phyloP scores from a whole-genome alignment of 208 protist genomes.

The Paratrypanosoma confusum region DNA sequence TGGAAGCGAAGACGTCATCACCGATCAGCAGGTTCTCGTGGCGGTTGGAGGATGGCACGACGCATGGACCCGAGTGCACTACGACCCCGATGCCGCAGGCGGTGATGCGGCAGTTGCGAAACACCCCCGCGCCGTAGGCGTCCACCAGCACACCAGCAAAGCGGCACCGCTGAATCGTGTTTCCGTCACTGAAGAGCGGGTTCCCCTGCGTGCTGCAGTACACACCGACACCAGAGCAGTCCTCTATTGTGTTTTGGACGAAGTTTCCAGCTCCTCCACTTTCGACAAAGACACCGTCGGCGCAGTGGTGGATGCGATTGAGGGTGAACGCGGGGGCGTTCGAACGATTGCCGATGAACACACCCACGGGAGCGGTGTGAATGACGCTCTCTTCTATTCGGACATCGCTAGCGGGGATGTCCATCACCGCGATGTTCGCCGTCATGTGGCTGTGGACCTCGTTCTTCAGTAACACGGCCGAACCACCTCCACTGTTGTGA shows the following conservation, averaged over 20 bases:
- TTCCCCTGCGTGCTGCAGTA: constrained; percentile 45
- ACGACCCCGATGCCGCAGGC: constrained; percentile 50
- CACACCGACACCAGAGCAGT: constrained; percentile 49
- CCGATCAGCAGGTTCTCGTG: constrained; percentile 29
- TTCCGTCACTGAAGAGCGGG: constrained; percentile 33
- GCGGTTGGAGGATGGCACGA: constrained; percentile 21
- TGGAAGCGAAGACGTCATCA: constrained; percentile 23
- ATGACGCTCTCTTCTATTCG: constrained; percentile 44
- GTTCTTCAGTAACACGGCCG: constrained; percentile 27
- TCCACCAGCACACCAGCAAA: constrained; percentile 59
- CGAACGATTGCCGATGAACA: constrained; percentile 46
- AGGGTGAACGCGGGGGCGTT: constrained; percentile 18
- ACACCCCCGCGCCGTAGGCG: constrained; percentile 30
- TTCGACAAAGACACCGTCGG: constrained; percentile 53
- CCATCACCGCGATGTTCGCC: constrained; percentile 45
- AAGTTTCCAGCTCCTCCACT: constrained; percentile 39
- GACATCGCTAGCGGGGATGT: constrained; percentile 16
- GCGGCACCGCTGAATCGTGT: constrained; percentile 52
- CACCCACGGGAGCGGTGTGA: constrained; percentile 43
- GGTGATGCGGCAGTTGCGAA: constrained; percentile 19
- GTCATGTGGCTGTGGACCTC: constrained; percentile 36
- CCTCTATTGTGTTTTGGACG: constrained; percentile 42
- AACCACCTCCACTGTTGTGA: constrained; percentile 1
- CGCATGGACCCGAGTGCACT: constrained; percentile 34
- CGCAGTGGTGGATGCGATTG: constrained; percentile 59